phyloP scores from a whole-genome alignment of 805 yeast genomes.

The Nakazawaea ernobii region DNA sequence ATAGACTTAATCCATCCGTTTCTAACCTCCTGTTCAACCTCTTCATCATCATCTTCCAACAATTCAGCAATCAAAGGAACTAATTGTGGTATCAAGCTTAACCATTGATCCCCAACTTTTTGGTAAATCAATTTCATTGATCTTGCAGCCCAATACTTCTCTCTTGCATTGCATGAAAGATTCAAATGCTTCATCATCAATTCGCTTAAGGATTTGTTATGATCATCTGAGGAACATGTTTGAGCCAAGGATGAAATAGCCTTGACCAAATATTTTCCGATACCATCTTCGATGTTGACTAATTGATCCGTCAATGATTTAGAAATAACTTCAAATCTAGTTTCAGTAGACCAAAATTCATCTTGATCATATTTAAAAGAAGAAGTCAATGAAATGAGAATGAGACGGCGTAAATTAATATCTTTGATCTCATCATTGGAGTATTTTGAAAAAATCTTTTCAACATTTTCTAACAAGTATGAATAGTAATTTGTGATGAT shows the following conservation, averaged over 20 bases:
- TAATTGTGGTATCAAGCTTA: conserved; percentile 82
- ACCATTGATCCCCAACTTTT: conserved; percentile 93
- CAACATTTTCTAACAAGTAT: conserved; percentile 74
- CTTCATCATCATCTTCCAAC: conserved; percentile 92
- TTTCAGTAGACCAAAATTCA: conserved; percentile 89
- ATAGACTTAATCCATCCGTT: conserved; percentile 85
- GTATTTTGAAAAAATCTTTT: conserved; percentile 46
- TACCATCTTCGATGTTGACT: conserved; percentile 57
- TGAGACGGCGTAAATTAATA: conserved; percentile 61
- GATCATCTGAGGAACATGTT: conserved; percentile 59
- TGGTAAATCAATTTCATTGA: conserved; percentile 77
- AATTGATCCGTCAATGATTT: conserved; percentile 63
- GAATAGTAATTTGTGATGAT: conserved; percentile 87
- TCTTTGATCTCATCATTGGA: conserved; percentile 36
- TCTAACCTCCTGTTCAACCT: conserved; percentile 87
- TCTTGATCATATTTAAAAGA: conserved; percentile 88
- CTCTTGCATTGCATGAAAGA: conserved; percentile 48
- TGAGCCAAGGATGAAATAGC: conserved; percentile 70
- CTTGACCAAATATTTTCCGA: conserved; percentile 79
- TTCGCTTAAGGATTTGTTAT: conserved; percentile 68
- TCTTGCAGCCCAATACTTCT: conserved; percentile 76
- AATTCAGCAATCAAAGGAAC: conserved; percentile 95
- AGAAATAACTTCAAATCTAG: conserved; percentile 73
- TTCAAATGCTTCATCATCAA: conserved; percentile 62
- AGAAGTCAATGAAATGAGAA: conserved; percentile 66